These are phyloP conservation scores for Leccinum boreale DNA, from an alignment of 768 basidiomycete genomes.

Conservation along the genomic window DNA sequence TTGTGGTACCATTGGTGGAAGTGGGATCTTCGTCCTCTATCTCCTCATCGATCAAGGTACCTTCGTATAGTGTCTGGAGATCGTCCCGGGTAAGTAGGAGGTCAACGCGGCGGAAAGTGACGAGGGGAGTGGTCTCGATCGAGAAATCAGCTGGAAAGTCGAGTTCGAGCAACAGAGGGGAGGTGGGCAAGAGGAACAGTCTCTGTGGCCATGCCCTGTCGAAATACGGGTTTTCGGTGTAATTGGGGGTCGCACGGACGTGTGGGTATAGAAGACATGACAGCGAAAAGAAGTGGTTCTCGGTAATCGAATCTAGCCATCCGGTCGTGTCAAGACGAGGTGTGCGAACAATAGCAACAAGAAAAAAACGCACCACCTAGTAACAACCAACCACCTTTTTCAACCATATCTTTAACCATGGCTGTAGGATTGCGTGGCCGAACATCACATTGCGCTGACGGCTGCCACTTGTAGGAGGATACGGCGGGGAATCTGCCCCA, in stretches of 20 bases:
- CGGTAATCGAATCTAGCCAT: constrained; percentile 58
- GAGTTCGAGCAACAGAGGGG: constrained; percentile 35
- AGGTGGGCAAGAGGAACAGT: constrained; percentile 56
- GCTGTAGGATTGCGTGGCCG: constrained; percentile 39
- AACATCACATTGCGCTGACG: constrained; percentile 43
- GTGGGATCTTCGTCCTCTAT: constrained; percentile 12
- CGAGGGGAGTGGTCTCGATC: constrained; percentile 55
- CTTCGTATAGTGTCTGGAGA: constrained; percentile 43
- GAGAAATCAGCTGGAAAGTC: constrained; percentile 51
- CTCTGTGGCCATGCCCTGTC: constrained; percentile 67
- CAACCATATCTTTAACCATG: constrained; percentile 56
- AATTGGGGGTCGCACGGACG: constrained; percentile 63
- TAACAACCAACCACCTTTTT: constrained; percentile 69
- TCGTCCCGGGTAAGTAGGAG: constrained; percentile 50
- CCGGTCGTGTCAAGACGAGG: constrained; percentile 1
- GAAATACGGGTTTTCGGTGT: constrained; percentile 48
- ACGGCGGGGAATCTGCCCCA: constrained; percentile 54
- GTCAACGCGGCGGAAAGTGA: constrained; percentile 64
- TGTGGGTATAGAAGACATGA: constrained; percentile 66
- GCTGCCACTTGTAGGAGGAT: constrained; percentile 52
- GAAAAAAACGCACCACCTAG: constrained; percentile 50
- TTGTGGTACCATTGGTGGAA: constrained; percentile 24
- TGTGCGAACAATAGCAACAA: not conserved
- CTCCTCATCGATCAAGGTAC: constrained; percentile 18
- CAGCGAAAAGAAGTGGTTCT: constrained; percentile 72